phyloP scores from a whole-genome alignment of 768 basidiomycete genomes.

The Lepiota venenata region DNA sequence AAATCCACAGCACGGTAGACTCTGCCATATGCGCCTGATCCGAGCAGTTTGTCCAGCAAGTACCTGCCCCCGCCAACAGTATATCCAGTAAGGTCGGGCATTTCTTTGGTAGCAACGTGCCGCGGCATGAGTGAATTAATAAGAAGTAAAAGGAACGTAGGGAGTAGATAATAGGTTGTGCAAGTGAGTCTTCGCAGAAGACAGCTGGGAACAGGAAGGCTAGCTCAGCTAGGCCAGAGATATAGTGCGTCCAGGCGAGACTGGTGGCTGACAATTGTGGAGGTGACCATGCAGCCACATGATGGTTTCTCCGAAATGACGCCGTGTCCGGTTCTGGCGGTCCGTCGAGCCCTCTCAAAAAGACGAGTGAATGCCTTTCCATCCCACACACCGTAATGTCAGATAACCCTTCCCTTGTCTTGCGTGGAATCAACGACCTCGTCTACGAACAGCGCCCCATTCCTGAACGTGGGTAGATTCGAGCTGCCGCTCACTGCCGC shows the following conservation, averaged over 20 bases:
- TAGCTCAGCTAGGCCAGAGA: neutral
- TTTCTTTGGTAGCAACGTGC: conserved; percentile 33
- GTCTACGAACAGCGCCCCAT: conserved; percentile 73
- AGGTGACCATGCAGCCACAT: neutral
- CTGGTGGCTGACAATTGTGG: conserved; percentile 5
- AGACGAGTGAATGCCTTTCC: neutral
- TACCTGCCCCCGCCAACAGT: conserved; percentile 58
- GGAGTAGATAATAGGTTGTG: conserved; percentile 6
- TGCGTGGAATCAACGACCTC: conserved; percentile 65
- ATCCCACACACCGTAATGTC: conserved; percentile 42
- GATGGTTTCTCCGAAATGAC: neutral
- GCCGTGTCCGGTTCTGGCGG: conserved; percentile 9
- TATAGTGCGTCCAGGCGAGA: neutral
- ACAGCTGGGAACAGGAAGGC: neutral
- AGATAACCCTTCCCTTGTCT: conserved; percentile 78
- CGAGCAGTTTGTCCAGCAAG: conserved; percentile 58
- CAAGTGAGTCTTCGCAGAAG: conserved; percentile 7
- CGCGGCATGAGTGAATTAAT: conserved; percentile 35
- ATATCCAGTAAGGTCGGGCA: conserved; percentile 50
- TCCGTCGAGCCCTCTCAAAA: conserved; percentile 11
- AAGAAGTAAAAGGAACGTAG: conserved; percentile 8
- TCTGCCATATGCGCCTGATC: conserved; percentile 72
- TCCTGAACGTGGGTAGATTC: conserved; percentile 51
- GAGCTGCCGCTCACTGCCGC: neutral
- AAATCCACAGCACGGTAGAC: conserved; percentile 71